Evolutionary conservation across 2,329 filamentous ascomycete species (phyloP), one percentile per base, ranked within the genome.

Genomic region (Nothophaeocryptopus gaeumannii): DNA sequence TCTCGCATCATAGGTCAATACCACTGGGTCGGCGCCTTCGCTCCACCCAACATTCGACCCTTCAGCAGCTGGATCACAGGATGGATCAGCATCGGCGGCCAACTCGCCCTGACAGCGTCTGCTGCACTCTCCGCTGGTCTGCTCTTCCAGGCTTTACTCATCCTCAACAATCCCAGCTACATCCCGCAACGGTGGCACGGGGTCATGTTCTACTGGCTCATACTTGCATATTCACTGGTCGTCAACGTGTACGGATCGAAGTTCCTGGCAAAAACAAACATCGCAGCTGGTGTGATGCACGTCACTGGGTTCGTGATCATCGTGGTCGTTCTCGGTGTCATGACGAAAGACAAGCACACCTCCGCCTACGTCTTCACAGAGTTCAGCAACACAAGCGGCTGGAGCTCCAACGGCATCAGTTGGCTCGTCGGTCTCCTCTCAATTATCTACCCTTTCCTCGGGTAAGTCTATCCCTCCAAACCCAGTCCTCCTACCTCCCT

Each of bases 241-340:
- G 51, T 63, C 2, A 52, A 57, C n/a, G 51, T 62, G 30, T 53
- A 55, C 13, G 41, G 51, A 4, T 51, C 56, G 16, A 51, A 53
- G n/a, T 50, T 61, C 12, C 40, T 59, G 39, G 69, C 77, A 57
- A 78, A 78, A 52, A 70, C 67, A 2, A 64, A 71, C n/a, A 67
- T 70, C 9, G 71, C 68, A 3, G 68, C 67, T 32, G 54, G 72
- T 2, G 62, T 79, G 2, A 73, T 75, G 1, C 67, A 71, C 14
- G 66, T 78, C 15, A 75, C 78, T 57, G 72, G 72, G 1, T 59
- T 74, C n/a, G 70, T 78, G 26, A 62, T 78, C 12, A 69, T 76
- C 16, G 60, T 78, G 5, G 32, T 59, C 30, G 77, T 78, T 50
- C 67, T 70, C 1, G 63, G 70, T 8, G 67, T 33, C n/a, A 52